Evolutionary conservation across 1,284 basidiomycete genomes (phyloP).

Genomic region (Pseudomicrostroma phylloplanum): DNA sequence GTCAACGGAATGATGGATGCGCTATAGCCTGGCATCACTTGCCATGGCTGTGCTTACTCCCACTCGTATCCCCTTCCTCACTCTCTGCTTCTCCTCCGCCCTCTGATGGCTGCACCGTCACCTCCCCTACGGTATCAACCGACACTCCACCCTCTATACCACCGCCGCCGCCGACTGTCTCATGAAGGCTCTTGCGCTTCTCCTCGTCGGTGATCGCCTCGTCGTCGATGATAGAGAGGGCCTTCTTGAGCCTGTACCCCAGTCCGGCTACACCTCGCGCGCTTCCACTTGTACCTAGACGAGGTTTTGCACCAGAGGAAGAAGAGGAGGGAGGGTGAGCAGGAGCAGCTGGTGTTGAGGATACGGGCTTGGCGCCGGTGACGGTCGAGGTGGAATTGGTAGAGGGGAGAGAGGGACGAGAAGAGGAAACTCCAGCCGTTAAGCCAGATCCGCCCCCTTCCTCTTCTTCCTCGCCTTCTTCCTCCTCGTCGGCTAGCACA

Average conservation of each 20-base stretch:
- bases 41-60: no score
- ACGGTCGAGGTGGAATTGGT: no score
- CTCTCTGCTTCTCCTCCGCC: no score
- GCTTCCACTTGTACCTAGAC: not conserved
- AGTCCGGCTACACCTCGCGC: not conserved
- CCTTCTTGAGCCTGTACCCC: slow-evolving; percentile 10
- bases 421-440: no score
- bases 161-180: not conserved
- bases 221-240: slow-evolving; percentile 13
- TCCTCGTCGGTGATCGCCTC: slow-evolving; percentile 65
- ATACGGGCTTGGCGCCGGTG: no score
- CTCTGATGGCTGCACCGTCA: no score
- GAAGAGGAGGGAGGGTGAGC: not conserved
- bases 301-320: not conserved
- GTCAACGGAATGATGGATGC: no score
- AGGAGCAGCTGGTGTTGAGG: not conserved
- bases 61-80: no score
- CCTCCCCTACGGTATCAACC: no score
- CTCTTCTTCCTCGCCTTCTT: not conserved
- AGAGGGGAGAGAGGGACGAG: no score
- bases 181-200: slow-evolving; percentile 48
- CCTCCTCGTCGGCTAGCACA: not conserved
- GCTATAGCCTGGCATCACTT: no score
- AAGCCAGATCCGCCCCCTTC: not conserved
- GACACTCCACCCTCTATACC: no score